phyloP scores from a whole-genome alignment of 2,329 filamentous ascomycete genomes.

The Pseudogymnoascus sp. region DNA sequence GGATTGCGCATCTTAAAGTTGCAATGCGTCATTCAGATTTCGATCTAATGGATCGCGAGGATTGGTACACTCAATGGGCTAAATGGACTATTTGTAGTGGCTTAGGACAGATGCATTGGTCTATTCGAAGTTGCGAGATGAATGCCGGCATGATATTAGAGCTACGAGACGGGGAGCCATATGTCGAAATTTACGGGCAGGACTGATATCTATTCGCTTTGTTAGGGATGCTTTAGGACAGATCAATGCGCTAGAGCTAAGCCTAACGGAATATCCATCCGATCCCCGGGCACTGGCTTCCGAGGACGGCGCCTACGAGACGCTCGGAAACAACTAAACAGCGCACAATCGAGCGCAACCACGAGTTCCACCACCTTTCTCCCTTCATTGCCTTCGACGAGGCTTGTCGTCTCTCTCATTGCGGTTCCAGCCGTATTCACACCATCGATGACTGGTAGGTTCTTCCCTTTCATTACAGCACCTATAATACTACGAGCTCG shows the following conservation, averaged over 20 bases:
- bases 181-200: not conserved
- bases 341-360: too few species aligned
- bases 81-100: not conserved
- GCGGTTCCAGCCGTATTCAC: slow-evolving; percentile 64
- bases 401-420: slow-evolving; percentile 55
- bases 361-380: slow-evolving; percentile 38
- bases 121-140: not conserved
- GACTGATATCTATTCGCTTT: not conserved
- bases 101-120: not conserved
- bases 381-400: slow-evolving; percentile 51
- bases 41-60: not conserved
- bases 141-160: not conserved
- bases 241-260: too few species aligned
- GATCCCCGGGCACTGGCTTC: too few species aligned
- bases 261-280: too few species aligned
- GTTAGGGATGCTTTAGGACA: too few species aligned
- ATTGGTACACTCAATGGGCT: not conserved
- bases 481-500: slow-evolving; percentile 49
- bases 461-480: slow-evolving; percentile 53
- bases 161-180: not conserved
- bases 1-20: not conserved
- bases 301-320: too few species aligned
- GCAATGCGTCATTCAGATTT: not conserved
- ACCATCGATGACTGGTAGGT: slow-evolving; percentile 59
- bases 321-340: too few species aligned